Evolutionary conservation across 257 asterid genomes (phyloP).

Genomic region (Jaltomata sinuosa): DNA sequence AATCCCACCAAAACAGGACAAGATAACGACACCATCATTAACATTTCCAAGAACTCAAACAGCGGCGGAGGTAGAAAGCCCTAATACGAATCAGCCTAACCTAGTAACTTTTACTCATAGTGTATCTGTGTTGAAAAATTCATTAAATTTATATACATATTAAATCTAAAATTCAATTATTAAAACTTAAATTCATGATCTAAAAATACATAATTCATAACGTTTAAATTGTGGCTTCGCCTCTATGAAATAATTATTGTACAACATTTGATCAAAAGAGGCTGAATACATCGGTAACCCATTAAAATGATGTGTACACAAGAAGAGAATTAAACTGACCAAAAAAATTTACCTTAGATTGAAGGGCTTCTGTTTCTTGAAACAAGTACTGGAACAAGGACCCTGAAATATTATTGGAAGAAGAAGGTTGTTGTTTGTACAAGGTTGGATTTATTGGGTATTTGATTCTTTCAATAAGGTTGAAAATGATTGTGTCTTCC

Average conservation of each 20-base stretch:
- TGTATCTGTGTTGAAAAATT: too few relatives aligned
- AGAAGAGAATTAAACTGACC: background rate
- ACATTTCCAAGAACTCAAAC: background rate
- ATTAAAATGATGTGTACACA: background rate
- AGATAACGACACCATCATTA: background rate
- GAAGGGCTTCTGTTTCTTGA: conserved; percentile 68
- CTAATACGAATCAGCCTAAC: too few relatives aligned
- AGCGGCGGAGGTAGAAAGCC: too few relatives aligned
- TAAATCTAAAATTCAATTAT: background rate
- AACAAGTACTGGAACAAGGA: conserved; percentile 45
- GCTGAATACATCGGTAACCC: background rate
- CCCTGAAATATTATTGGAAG: conserved; percentile 1
- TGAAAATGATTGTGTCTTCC: conserved; percentile 73
- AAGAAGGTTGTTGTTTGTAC: conserved; percentile 18
- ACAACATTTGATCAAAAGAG: background rate
- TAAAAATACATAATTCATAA: background rate
- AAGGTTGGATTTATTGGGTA: conserved; percentile 31
- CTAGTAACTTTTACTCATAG: too few relatives aligned
- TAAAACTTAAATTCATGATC: background rate
- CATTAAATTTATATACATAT: background rate
- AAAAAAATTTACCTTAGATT: conserved; percentile 50
- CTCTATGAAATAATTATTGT: background rate
- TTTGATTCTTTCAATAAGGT: conserved; percentile 69
- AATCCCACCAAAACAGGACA: background rate
- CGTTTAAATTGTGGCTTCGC: background rate